Base-by-base conservation (phyloP, 331 rosid genomes). In the Acacia concinna region DNA sequence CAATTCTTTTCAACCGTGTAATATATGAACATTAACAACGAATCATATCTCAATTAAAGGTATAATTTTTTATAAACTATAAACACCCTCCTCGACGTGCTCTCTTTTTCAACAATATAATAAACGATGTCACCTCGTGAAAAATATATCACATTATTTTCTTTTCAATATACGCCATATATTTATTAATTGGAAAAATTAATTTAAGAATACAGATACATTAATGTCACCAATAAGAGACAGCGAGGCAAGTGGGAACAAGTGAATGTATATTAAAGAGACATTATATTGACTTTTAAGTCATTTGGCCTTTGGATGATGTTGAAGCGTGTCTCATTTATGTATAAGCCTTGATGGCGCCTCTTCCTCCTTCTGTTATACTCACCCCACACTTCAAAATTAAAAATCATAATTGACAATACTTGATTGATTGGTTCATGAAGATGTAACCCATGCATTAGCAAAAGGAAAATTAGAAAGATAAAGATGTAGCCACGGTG, bases 271-370 rank as follows among this genome's bases (percentile, higher is more conserved):
- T 54, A 37, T 2, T 37, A 40, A 8, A 3, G 69, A 38, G 40
- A 10, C 17, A 35, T 25, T 20, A 10, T 17, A 35, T 25, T 20
- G 68, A 57, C 21, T 38, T 46, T 14, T 1, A 62, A 14, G 23
- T 30, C 18, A 15, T 5, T 28, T 30, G 68, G 10, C 32, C 17
- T 14, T 59, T 62, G 20, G 18, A 25, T 59, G 20, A 59, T 25
- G 18, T 59, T 11, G 32, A 27, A 10, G 8, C 1, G 12, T 12
- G 77, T 84, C 72, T 54, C 20, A 49, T 71, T 35, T 52, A 2
- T 23, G 30, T 21, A 2, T 25, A 73, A 25, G 12, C 28, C 35
- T 23, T 18, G 78, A 79, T 38, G 25, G 56, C 28, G 86, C 75
- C 74, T 37, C 20, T 44, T 20, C 59, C 27, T 52, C 10, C 8